Base-by-base conservation (phyloP, 2,329 filamentous ascomycete genomes). In the Apiospora phragmitis region DNA sequence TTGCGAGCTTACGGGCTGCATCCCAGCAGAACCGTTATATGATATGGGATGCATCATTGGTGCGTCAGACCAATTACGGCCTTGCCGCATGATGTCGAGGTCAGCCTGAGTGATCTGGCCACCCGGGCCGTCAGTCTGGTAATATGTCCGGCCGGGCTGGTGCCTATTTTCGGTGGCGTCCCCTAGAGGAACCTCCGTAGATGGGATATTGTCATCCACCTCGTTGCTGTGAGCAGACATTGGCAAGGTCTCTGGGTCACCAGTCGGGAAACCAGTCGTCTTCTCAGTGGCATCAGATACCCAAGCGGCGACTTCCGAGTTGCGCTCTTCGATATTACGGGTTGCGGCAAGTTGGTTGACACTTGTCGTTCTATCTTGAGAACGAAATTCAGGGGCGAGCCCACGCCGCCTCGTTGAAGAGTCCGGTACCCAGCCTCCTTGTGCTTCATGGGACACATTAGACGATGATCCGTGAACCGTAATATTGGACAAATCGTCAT, bases 301-400 rank as follows among this genome's bases (percentile, higher is more conserved):
- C 88, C 88, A 90, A 32, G 82, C 79, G 35, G 78, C 82, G n/a
- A 90, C 86, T 47, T 83, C 81, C 18, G 81, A 77, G 65, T 88
- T 89, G 67, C 83, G 83, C 72, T 87, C 83, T 12, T 84, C 79
- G 4, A 81, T 76, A 69, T 84, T 78, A 6, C 85, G 83, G 41
- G 79, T 76, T 24, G 80, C 77, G 0, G 81, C 82, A 59, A 85
- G 77, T 68, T 90, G 84, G 71, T 89, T 89, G 69, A 85, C 79
- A 73, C 84, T 89, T 18, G 80, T 73, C 2, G 85, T 78, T 73
- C 89, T 84, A 2, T 80, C 79, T 0, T 80, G 74, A 5, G 84
- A 75, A 7, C 88, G 85, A 51, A 80, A 78, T 7, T 79, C 78
- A 4, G 88, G 88, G 51, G 82, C 86, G 55, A 88, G 78, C 9